Base-by-base conservation (phyloP, 2,329 filamentous ascomycete species). In the Xylaria sp. region DNA sequence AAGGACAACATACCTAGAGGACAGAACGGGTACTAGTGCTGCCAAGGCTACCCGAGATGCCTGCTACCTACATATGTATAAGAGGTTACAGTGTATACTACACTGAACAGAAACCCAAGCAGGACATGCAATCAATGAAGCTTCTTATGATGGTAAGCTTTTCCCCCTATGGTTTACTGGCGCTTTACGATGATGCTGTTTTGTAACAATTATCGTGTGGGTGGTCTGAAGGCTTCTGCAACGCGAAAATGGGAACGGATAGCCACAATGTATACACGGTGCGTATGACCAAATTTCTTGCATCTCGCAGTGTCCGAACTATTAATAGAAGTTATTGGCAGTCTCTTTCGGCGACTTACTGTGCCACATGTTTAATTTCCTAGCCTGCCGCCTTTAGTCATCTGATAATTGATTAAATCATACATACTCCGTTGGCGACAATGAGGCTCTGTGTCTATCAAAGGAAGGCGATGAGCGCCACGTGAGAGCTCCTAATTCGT, bases 401-500 rank as follows among this genome's bases (percentile, higher is more conserved):
- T 39, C 49, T n/a, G 36, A 29, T n/a, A 22, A 22, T 25, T 53
- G 27, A 63, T 36, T 51, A 38, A 39, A 25, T 27, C 58, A 50
- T 49, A 44, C 39, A 15, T 17, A 15, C 5, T n/a, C n/a, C n/a
- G n/a, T n/a, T n/a, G n/a, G 20, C 42, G 15, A 45, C 42, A 20
- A 51, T 61, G 63, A 65, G 51, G 63, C 50, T 65, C 56, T 57
- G 11, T 31, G 25, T 45, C 33, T 51, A 13, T 20, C 39, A 36
- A 51, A 51, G 9, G 5, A 10, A 50, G 44, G 22, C 15, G 31
- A 54, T 49, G 50, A 31, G 5, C 38, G 44, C 7, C 61, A 65
- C 55, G 56, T 64, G n/a, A 59, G 39, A 38, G 38, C 13, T 42
- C 42, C 36, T 50, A 13, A 49, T 42, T 42, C 25, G 50, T 45